Conservation (phyloP, 2,329 filamentous ascomycete species). For the Leptodontidium sp. region DNA sequence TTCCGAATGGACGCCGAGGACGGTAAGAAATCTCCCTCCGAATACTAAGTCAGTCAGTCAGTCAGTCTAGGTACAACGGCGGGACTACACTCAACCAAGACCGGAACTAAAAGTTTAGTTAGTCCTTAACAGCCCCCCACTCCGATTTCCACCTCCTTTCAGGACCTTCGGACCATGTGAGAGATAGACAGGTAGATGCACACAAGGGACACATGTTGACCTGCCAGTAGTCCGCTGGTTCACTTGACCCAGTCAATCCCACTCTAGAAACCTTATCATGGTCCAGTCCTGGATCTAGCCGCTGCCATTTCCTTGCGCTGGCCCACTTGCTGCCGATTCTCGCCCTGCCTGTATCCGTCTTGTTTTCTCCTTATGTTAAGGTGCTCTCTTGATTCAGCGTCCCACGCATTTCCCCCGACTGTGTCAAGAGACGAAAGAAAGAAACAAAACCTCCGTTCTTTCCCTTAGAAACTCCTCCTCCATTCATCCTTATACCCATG, state of each 20-base stretch:
- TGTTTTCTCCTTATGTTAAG: conserved; percentile 27
- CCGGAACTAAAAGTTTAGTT: background rate
- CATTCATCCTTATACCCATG: conserved; percentile 26
- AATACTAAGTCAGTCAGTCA: background rate
- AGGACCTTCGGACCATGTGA: background rate
- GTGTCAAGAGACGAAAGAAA: conserved; percentile 16
- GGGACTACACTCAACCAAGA: conserved; percentile 1
- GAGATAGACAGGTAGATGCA: conserved; percentile 5
- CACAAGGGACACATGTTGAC: background rate
- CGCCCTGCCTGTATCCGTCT: conserved; percentile 27
- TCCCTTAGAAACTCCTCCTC: background rate
- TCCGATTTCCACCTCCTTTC: background rate
- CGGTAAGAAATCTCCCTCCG: background rate
- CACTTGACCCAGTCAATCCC: conserved; percentile 2
- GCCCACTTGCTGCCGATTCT: conserved; percentile 13
- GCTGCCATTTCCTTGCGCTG: conserved; percentile 5
- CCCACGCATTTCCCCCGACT: conserved; percentile 14
- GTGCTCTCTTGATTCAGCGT: conserved; percentile 12
- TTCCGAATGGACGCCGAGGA: conserved; percentile 8
- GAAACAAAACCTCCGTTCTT: background rate
- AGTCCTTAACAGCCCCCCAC: background rate
- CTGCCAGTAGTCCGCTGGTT: conserved; percentile 2
- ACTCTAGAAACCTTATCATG: conserved; percentile 20
- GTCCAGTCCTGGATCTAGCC: conserved; percentile 21
- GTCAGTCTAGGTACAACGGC: background rate